These are phyloP conservation scores for Cladorrhinum samala DNA, from an alignment of 495 filamentous ascomycete genomes.

Conservation along the genomic window DNA sequence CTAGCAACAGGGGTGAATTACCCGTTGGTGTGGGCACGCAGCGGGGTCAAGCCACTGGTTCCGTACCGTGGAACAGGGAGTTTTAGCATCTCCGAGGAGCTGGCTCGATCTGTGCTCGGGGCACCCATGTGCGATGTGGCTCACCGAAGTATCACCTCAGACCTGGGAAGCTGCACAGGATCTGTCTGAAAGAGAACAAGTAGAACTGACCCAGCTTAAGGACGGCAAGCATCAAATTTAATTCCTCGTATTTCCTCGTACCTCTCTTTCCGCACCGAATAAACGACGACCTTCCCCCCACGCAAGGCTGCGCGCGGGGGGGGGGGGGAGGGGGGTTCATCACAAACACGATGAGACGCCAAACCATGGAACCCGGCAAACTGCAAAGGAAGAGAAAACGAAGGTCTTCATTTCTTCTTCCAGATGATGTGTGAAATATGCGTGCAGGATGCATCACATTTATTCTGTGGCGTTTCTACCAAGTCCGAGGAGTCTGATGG, in stretches of 20 bases:
- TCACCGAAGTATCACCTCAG: not conserved
- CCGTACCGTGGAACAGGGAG: constrained; percentile 10
- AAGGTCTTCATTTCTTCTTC: not conserved
- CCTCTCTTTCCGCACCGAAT: too few relatives aligned
- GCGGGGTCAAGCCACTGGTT: not conserved
- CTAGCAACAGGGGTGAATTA: not conserved
- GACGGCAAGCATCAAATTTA: too few relatives aligned
- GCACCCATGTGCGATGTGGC: constrained; percentile 4
- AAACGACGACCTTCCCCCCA: too few relatives aligned
- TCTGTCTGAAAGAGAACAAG: too few relatives aligned
- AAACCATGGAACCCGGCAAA: too few relatives aligned
- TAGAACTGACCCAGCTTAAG: too few relatives aligned
- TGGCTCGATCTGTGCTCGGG: not conserved
- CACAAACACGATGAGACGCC: not conserved
- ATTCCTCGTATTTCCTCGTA: too few relatives aligned
- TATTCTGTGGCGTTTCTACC: not conserved
- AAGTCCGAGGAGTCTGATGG: not conserved
- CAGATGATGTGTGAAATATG: not conserved
- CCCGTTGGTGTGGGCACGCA: not conserved
- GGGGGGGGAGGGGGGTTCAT: too few relatives aligned
- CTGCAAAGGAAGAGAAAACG: too few relatives aligned
- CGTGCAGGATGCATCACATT: not conserved
- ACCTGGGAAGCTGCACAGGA: not conserved
- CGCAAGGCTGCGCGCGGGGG: too few relatives aligned
- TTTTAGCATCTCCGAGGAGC: constrained; percentile 34